Evolutionary conservation across 139 green algal species (phyloP), one percentile per base, ranked within the genome.

Genomic region (Ostreobium quekettii): DNA sequence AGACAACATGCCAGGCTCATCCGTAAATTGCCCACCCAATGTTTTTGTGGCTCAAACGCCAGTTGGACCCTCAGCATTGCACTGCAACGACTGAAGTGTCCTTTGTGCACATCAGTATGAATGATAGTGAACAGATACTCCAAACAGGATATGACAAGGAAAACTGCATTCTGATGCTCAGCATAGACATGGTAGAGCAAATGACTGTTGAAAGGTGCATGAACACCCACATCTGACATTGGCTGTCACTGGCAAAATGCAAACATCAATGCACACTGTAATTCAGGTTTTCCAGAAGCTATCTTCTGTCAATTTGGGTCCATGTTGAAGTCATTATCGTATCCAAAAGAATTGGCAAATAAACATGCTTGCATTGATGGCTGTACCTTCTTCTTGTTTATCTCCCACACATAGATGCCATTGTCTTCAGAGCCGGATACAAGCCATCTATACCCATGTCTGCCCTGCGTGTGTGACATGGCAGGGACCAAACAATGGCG

Each of bases 341-440:
- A 19, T 53, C 11, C 42, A 53, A 53, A 53, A 26, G 19, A 26
- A 53, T 53, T 19, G 19, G 19, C 19, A 11, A 19, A 26, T 53
- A 53, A 26, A 11, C 42, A 53, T 19, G 19, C 42, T 53, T 19
- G 19, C 53, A 35, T 62, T 7, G n/a, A 62, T 62, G 53, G 15
- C 15, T 35, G 7, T 15, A 82, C 76, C 78, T 80, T 36, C 24
- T 78, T 80, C 7, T 47, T 83, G 58, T 90, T 87, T 8, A 97
- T 70, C 48, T 90, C 80, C 81, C 89, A 97, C n/a, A 91, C 36
- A 61, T 76, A 85, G 15, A 96, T 69, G 58, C 60, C 60, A 33
- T 81, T 39, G 75, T 97, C 92, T 59, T 97, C 92, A 4, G 80
- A 90, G 4, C 91, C 91, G 24, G 71, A 83, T 1, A 93, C 74